Evolutionary conservation across 2,329 filamentous ascomycete species (phyloP).

Genomic region (Hawksworthiomyces lignivorus): DNA sequence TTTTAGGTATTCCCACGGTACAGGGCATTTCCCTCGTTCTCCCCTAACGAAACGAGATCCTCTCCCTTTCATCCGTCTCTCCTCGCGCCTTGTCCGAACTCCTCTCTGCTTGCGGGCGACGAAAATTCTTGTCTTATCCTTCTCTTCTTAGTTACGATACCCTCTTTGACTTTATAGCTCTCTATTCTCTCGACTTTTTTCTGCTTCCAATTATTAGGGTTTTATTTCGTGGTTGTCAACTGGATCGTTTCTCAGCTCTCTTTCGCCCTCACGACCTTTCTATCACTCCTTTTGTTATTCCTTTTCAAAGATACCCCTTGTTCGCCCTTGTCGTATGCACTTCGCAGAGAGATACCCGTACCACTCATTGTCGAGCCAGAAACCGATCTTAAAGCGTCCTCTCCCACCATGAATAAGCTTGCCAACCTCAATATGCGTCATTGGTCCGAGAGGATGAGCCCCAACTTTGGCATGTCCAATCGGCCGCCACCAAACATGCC

Average conservation of each 20-base stretch:
- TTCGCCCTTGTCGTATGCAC: too few relatives aligned
- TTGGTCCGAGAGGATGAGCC: slow-evolving; percentile 63
- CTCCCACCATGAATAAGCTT: slow-evolving; percentile 60
- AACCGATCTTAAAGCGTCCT: too few relatives aligned
- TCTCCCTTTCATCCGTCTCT: background rate
- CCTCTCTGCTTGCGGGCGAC: background rate
- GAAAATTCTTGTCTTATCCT: background rate
- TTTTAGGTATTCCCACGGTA: too few relatives aligned
- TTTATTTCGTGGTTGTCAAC: background rate
- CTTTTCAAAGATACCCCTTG: background rate
- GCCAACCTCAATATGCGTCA: slow-evolving; percentile 57
- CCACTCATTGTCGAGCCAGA: background rate
- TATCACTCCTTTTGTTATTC: background rate
- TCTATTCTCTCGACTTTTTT: slow-evolving; percentile 19
- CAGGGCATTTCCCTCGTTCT: too few relatives aligned
- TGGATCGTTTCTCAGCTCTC: background rate
- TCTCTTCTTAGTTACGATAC: slow-evolving; percentile 1
- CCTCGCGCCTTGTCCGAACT: background rate
- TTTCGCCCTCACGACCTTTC: too few relatives aligned
- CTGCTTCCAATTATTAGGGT: background rate
- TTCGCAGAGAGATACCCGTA: too few relatives aligned
- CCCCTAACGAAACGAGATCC: too few relatives aligned
- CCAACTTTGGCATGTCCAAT: slow-evolving; percentile 57
- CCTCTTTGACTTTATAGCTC: too few relatives aligned
- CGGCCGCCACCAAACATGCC: slow-evolving; percentile 44